Base-by-base conservation (phyloP, 768 basidiomycete genomes). In the Nevesoporus exiguus region DNA sequence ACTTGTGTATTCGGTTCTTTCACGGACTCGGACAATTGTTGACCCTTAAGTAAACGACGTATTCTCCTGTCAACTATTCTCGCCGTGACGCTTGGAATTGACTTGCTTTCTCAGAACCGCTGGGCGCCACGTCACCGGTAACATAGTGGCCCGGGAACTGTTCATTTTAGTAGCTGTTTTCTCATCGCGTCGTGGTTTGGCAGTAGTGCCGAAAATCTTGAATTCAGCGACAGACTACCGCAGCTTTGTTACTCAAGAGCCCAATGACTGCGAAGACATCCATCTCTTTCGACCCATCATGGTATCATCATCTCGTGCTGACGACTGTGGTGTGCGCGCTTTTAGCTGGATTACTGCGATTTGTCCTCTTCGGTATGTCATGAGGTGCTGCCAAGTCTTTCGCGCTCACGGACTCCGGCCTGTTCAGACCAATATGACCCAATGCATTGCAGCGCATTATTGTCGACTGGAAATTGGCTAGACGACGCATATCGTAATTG, bases 401-500 rank as follows among this genome's bases (percentile, higher is more conserved):
- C 36, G n/a, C 25, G 25, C 43, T 64, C 51, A 55, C 21, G 19
- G 30, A 41, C 14, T 3, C 5, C 15, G 19, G 36, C 37, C 31
- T 17, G 17, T 42, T 29, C 37, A 93, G 93, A 90, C 69, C 80
- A 77, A 67, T 71, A 77, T 7, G 93, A 94, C 69, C 83, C 86
- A 14, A 75, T 80, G 49, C 87, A 83, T 64, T 95, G 93, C 66
- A 73, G 79, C 54, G 78, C 89, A 5, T 70, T 94, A 25, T 68
- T 93, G 44, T 85, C 77, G 45, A 75, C 75, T 37, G 93, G 93
- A 27, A 80, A 79, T 61, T 96, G 93, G 93, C 68, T 93, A 51
- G 93, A 93, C 66, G 67, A 71, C 24, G 71, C 66, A 37, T 77
- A 79, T 66, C 76, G 68, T 56, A 86, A 85, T 63, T 97, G 93